Evolutionary conservation across 495 filamentous ascomycete genomes (phyloP).

Genomic region (Xylaria curta): DNA sequence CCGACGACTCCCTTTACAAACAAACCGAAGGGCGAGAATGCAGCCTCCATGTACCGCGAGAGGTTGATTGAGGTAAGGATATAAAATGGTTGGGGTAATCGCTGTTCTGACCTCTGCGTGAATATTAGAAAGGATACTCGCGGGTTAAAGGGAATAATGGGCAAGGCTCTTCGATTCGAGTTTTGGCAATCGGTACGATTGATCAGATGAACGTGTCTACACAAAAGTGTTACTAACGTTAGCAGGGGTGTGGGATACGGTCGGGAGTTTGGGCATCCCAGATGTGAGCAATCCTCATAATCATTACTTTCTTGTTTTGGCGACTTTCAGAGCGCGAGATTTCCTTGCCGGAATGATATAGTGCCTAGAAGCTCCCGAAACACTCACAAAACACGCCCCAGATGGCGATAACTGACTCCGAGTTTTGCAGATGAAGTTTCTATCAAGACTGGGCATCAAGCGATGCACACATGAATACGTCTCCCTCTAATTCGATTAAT

Average conservation of each 20-base stretch:
- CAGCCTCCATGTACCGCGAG: slow-evolving; percentile 40
- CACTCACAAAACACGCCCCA: no score
- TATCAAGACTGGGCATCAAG: slow-evolving; percentile 45
- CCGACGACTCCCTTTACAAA: slow-evolving; percentile 63
- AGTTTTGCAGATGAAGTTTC: background rate
- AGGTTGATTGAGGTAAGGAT: slow-evolving; percentile 39
- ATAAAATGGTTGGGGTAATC: slow-evolving; percentile 33
- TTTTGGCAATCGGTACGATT: slow-evolving; percentile 52
- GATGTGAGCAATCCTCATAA: slow-evolving; percentile 20
- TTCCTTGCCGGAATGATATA: no score
- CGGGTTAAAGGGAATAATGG: slow-evolving; percentile 41
- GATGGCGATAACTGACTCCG: no score
- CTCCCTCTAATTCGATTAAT: slow-evolving; percentile 7
- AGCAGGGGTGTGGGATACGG: slow-evolving; percentile 64
- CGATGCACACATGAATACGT: slow-evolving; percentile 55
- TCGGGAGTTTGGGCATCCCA: slow-evolving; percentile 63
- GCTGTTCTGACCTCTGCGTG: slow-evolving; percentile 34
- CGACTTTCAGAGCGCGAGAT: no score
- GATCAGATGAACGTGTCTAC: background rate
- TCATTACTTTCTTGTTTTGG: no score
- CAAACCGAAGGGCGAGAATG: slow-evolving; percentile 58
- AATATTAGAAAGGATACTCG: slow-evolving; percentile 44
- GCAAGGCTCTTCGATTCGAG: slow-evolving; percentile 48
- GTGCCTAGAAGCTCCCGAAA: no score
- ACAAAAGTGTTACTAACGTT: background rate